These are phyloP conservation scores for Melastoma malabathricum DNA, from an alignment of 345 rosid genomes.

Conservation along the genomic window DNA sequence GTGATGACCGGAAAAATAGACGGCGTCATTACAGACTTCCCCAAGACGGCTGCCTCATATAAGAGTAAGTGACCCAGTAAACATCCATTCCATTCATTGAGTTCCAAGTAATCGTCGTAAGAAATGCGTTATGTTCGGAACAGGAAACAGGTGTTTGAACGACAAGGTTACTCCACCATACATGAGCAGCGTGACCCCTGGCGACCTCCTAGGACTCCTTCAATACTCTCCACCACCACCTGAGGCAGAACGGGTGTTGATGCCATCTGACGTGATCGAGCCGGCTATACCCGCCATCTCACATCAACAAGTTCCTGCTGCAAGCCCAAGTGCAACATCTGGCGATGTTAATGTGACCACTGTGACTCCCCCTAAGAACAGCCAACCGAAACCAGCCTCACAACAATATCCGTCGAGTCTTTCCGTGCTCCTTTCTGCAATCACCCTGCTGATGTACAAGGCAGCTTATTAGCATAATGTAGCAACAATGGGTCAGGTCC, in stretches of 20 bases:
- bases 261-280: constrained; percentile 40
- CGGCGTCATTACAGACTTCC: constrained; percentile 76
- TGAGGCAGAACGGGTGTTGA: constrained; percentile 15
- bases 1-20: constrained; percentile 13
- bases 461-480: no score
- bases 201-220: constrained; percentile 22
- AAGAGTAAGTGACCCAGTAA: constrained; percentile 37
- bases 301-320: constrained; percentile 7
- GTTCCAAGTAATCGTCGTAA: no score
- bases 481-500: no score
- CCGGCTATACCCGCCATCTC: constrained; percentile 39
- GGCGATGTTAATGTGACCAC: no score
- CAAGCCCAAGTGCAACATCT: constrained; percentile 3
- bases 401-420: no score
- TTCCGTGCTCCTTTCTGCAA: no score
- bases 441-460: no score
- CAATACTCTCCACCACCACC: neutral
- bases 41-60: constrained; percentile 56
- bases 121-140: neutral
- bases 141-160: constrained; percentile 47
- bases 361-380: no score
- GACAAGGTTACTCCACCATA: constrained; percentile 14
- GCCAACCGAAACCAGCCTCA: no score
- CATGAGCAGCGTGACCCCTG: constrained; percentile 49
- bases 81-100: no score